Conservation (phyloP, 2,329 filamentous ascomycete species). For the Neonectria coccinea region DNA sequence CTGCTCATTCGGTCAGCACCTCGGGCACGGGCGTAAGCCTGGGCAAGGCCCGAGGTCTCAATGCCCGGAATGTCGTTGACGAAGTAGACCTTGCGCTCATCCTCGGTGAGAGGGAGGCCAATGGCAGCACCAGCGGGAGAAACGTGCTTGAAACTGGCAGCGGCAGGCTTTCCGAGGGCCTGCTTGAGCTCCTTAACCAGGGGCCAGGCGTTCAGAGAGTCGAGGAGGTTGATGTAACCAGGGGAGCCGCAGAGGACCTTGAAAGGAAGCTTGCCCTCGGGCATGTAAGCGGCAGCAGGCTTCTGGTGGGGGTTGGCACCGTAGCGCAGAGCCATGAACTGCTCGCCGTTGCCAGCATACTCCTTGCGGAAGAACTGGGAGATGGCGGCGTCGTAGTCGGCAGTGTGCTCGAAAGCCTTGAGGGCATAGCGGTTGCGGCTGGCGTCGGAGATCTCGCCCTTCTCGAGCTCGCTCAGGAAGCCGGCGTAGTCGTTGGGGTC, state of each 20-base stretch:
- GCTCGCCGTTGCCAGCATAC: slow-evolving; percentile 86
- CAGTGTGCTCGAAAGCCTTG: slow-evolving; percentile 98
- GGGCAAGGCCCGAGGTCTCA: slow-evolving; percentile 85
- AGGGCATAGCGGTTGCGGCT: slow-evolving; percentile 91
- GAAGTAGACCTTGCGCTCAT: slow-evolving; percentile 98
- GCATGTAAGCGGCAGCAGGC: slow-evolving; percentile 86
- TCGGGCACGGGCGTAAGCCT: slow-evolving; percentile 94
- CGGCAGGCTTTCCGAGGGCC: slow-evolving; percentile 87
- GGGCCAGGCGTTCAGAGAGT: slow-evolving; percentile 96
- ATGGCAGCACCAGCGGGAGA: slow-evolving; percentile 97
- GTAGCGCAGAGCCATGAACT: slow-evolving; percentile 90
- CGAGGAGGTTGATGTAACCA: slow-evolving; percentile 97
- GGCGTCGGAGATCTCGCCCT: slow-evolving; percentile 85
- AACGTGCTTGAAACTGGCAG: slow-evolving; percentile 99
- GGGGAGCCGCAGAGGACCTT: slow-evolving; percentile 90
- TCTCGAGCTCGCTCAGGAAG: slow-evolving; percentile 90
- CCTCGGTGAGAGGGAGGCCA: slow-evolving; percentile 84
- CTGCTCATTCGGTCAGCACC: slow-evolving; percentile 98
- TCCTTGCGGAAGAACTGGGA: slow-evolving; percentile 97
- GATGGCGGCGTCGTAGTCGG: slow-evolving; percentile 95
- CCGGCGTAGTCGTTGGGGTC: slow-evolving; percentile 94
- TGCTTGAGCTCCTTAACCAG: slow-evolving; percentile 95
- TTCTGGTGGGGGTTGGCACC: slow-evolving; percentile 99
- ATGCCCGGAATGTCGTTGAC: slow-evolving; percentile 94
- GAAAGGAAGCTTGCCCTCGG: slow-evolving; percentile 84